These are phyloP conservation scores for Deakozyma indianensis DNA, from an alignment of 805 yeast species.

Conservation along the genomic window DNA sequence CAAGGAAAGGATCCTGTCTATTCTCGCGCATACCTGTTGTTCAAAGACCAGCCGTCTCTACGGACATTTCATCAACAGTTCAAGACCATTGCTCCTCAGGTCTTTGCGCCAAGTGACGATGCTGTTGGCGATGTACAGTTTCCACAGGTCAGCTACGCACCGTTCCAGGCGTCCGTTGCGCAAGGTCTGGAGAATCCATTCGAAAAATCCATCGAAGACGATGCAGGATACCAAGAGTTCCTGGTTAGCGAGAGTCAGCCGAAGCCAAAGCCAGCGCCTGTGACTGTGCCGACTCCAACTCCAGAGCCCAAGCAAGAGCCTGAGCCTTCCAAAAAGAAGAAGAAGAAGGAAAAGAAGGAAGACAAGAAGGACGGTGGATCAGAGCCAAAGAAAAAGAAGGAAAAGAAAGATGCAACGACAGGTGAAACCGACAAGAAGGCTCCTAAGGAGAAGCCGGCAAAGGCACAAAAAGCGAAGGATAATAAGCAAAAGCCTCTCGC, in stretches of 20 bases:
- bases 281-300: not conserved
- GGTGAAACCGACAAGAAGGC: too few relatives aligned
- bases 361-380: not conserved
- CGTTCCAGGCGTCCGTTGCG: not conserved
- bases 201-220: not conserved
- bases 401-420: too few relatives aligned
- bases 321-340: not conserved
- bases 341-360: not conserved
- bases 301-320: not conserved
- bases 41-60: not conserved
- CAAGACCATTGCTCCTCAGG: not conserved
- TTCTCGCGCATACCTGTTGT: not conserved
- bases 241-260: not conserved
- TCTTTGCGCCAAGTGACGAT: not conserved
- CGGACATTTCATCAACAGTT: not conserved
- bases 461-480: too few relatives aligned
- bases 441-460: too few relatives aligned
- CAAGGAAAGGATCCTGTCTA: slow-evolving; percentile 1
- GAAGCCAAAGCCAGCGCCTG: not conserved
- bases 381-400: not conserved
- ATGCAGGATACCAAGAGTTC: not conserved
- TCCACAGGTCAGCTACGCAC: not conserved
- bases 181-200: not conserved
- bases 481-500: too few relatives aligned
- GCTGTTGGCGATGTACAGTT: not conserved